These are phyloP conservation scores for Trapa bicornis DNA, from an alignment of 345 rosid species.

Conservation along the genomic window DNA sequence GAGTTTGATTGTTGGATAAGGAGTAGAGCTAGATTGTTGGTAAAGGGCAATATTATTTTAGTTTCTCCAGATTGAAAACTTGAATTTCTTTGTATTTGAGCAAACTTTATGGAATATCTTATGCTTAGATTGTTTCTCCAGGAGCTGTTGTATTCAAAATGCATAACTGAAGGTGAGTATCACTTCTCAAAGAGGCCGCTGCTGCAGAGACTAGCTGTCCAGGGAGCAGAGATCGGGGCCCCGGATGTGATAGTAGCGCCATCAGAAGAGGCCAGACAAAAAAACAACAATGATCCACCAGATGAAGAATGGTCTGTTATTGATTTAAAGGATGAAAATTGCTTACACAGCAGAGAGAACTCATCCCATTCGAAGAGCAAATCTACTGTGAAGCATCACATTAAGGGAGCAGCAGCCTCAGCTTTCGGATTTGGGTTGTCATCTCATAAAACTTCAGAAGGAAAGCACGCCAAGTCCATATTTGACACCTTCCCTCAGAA, in stretches of 20 bases:
- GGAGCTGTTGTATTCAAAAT: constrained; percentile 64
- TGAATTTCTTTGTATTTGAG: background rate
- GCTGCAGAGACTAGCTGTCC: constrained; percentile 55
- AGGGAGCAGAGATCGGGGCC: constrained; percentile 58
- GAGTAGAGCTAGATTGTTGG: background rate
- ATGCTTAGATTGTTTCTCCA: constrained; percentile 5
- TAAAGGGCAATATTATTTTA: background rate
- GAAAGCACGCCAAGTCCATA: constrained; percentile 33
- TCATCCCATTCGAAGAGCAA: constrained; percentile 23
- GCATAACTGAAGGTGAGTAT: constrained; percentile 55
- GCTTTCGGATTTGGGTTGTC: constrained; percentile 32
- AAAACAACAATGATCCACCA: background rate
- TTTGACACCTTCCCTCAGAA: constrained; percentile 22
- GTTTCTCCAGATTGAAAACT: background rate
- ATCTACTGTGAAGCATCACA: constrained; percentile 30
- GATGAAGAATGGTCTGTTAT: constrained; percentile 66
- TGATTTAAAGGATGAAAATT: constrained; percentile 51
- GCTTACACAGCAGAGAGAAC: constrained; percentile 16
- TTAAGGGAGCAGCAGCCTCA: constrained; percentile 60
- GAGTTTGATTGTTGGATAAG: background rate
- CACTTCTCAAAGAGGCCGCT: constrained; percentile 67
- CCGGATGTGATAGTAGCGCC: constrained; percentile 36
- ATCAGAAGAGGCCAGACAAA: constrained; percentile 20
- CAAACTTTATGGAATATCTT: background rate
- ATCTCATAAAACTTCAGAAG: constrained; percentile 26